Base-by-base conservation (phyloP, 805 yeast genomes). In the Ogataea saltuana region DNA sequence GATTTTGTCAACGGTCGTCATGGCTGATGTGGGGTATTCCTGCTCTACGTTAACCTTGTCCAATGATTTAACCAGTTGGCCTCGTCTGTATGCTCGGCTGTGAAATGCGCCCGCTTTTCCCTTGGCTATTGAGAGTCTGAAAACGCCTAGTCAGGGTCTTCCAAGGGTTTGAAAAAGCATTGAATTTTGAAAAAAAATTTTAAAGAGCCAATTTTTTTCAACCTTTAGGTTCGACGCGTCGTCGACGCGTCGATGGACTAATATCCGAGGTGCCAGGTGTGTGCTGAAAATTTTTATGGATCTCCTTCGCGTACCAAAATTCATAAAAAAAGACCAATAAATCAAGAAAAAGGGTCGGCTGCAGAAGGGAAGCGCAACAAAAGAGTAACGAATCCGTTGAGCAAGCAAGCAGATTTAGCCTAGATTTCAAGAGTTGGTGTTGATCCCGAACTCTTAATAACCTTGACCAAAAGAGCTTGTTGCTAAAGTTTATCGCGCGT, bases 1-100 rank as follows among this genome's bases (percentile, higher is more conserved):
- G 61, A 85, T 85, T 64, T 85, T 76, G 53, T 81, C 87, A 41
- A 81, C 85, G 5, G 84, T 80, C 9, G 86, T 81, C 85, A 81
- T 81, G 37, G 45, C n/a, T n/a, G n/a, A n/a, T n/a, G n/a, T n/a
- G n/a, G n/a, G n/a, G n/a, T n/a, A n/a, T n/a, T n/a, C n/a, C n/a
- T n/a, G n/a, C n/a, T 23, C 26, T 23, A 11, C 11, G 26, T 23
- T 23, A 23, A 23, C 26, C 11, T 8, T 23, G 26, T 23, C n/a
- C n/a, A n/a, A n/a, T n/a, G n/a, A n/a, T n/a, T n/a, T n/a, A n/a
- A n/a, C n/a, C n/a, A n/a, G n/a, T n/a, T n/a, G n/a, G n/a, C n/a
- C n/a, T n/a, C n/a, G n/a, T n/a, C n/a, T n/a, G n/a, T n/a, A n/a
- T n/a, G n/a, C n/a, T n/a, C n/a, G n/a, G n/a, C n/a, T n/a, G n/a